Base-by-base conservation (phyloP, 225 moss, liverwort and hornwort genomes). In the Climacium dendroides region DNA sequence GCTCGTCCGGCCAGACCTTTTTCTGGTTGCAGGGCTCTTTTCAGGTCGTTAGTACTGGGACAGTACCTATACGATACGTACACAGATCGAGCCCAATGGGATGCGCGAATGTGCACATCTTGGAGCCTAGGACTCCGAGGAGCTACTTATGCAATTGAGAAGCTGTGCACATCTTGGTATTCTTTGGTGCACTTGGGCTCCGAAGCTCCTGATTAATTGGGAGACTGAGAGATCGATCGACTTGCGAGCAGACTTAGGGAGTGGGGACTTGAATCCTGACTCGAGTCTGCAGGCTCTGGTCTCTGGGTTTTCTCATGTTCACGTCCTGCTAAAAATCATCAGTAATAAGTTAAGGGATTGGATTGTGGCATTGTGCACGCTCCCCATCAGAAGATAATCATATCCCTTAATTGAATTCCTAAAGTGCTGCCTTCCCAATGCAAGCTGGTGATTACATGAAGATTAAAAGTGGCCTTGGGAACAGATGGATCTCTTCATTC, bases 301-400 rank as follows among this genome's bases (percentile, higher is more conserved):
- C 43, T 23, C 73, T 84, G 59, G 19, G 61, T 15, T 86, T 50
- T 45, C 13, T 37, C 60, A 23, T 25, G 72, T 82, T 92, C 88
- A 87, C 76, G 80, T 66, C 87, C 87, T 81, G 66, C 71, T 76
- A 48, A 39, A 78, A 88, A 87, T 87, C 83, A 90, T 86, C 88
- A 71, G 80, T 41, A 80, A 55, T 57, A 70, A 48, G 48, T n/a
- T n/a, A n/a, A n/a, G n/a, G n/a, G n/a, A n/a, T n/a, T n/a, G 19
- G 45, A 6, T 83, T 88, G 89, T 82, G 92, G 30, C 53, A 10
- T 86, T 90, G 90, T 87, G 92, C 92, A 92, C 92, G 90, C 92
- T 61, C 87, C 87, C 82, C 85, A 85, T 74, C 89, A 92, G 87
- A 78, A 78, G 66, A 77, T 90, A 92, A 92, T 90, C 92, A 92